A percentile compares a stretch with the other conserved stretches of the same genome.
Evolutionary conservation across 495 filamentous ascomycete species (phyloP).

Genomic region (Podospora anserina): DNA sequence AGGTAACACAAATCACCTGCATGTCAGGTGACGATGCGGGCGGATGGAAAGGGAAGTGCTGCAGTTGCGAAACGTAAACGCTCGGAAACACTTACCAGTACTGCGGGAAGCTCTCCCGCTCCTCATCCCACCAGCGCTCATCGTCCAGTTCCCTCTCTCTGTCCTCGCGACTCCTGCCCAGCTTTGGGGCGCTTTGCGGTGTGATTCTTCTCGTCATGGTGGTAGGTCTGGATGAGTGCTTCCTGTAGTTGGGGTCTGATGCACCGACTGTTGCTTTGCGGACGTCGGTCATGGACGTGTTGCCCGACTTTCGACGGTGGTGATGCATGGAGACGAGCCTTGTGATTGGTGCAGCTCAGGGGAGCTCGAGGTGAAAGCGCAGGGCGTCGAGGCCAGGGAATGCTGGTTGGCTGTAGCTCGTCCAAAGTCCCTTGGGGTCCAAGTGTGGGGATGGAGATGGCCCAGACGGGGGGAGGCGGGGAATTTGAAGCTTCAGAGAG

Average conservation of each 20-base stretch:
- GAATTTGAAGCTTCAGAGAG: constrained; percentile 6
- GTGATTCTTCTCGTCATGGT: constrained; percentile 39
- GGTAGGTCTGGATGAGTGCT: constrained; percentile 38
- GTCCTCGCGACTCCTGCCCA: constrained; percentile 43
- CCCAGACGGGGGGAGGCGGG: not conserved
- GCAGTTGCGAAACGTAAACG: constrained; percentile 23
- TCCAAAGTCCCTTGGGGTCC: constrained; percentile 10
- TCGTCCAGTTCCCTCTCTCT: constrained; percentile 46
- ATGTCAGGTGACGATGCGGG: constrained; percentile 46
- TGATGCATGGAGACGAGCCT: constrained; percentile 41
- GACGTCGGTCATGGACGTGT: constrained; percentile 49
- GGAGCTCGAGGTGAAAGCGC: not conserved
- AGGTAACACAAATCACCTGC: constrained; percentile 37
- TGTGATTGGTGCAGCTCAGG: constrained; percentile 29
- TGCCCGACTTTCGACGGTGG: constrained; percentile 48
- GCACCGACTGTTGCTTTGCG: constrained; percentile 38
- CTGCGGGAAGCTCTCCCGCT: constrained; percentile 50
- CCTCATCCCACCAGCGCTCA: constrained; percentile 48
- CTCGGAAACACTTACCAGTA: constrained; percentile 43
- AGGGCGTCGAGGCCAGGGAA: constrained; percentile 6
- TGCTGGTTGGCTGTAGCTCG: constrained; percentile 21
- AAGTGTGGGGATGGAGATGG: constrained; percentile 10
- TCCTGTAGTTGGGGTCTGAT: constrained; percentile 30
- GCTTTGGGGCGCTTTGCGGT: constrained; percentile 38
- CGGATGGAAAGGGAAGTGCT: constrained; percentile 34